Base-by-base conservation (phyloP, 495 filamentous ascomycete genomes). In the Neurospora africana region DNA sequence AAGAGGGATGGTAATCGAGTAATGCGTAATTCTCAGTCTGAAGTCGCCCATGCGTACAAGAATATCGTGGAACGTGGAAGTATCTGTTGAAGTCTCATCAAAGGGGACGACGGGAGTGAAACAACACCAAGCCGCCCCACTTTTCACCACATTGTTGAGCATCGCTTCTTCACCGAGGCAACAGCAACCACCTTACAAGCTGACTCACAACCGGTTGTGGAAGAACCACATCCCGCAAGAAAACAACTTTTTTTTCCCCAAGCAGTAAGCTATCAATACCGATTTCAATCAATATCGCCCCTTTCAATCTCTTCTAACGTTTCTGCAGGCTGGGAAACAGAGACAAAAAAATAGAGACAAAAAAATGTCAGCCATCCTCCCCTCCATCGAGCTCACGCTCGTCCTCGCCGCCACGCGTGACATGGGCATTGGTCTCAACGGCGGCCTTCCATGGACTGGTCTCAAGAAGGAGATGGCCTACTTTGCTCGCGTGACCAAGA, bases 401-500 rank as follows among this genome's bases (percentile, higher is more conserved):
- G 89, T 95, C 79, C 89, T 94, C 38, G 92, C 92, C 67, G 90
- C 91, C 40, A 92, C 90, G 4, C 87, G 86, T 44, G 85, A 84
- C 74, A 92, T 97, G 82, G 95, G 95, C 76, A 98, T 98, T 80
- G 95, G 95, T 71, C 86, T 86, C 71, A 86, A 86, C 69, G 93
- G 93, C 71, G 86, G 86, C 17, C 88, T 99, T 36, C 95, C 95
- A 38, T 99, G 95, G 95, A 93, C 91, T 0, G 87, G 88, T 33
- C 88, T 98, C 17, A 93, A 91, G 80, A 83, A 88, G 43, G 95
- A 99, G 82, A 96, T 99, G 92, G 88, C 86, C 43, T 97, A 97
- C 82, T 99, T 99, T 78, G 92, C 93, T 27, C 90, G 94, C 69
- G 90, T 95, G 8, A 98, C 95, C 5, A 92, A 92, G 72, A 91